These are phyloP conservation scores for Pseudogymnoascus sp. DNA, from an alignment of 2,329 filamentous ascomycete genomes.

Conservation along the genomic window DNA sequence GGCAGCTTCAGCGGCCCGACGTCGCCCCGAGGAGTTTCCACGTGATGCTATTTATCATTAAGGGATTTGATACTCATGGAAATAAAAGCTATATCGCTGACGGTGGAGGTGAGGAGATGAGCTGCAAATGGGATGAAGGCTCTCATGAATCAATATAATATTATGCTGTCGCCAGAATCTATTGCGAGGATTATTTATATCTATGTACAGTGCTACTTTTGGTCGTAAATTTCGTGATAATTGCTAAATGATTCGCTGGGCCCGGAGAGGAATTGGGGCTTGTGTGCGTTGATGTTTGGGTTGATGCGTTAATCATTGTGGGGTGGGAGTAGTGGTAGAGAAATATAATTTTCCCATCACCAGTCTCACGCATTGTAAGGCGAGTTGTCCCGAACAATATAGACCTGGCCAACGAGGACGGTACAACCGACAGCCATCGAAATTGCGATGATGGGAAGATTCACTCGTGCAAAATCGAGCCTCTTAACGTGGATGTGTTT, in stretches of 20 bases:
- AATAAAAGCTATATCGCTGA: no score
- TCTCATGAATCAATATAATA: not conserved
- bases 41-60: not conserved
- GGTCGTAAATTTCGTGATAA: not conserved
- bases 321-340: not conserved
- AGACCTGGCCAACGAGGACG: conserved; percentile 55
- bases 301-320: not conserved
- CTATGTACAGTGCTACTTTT: not conserved
- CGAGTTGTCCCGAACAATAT: conserved; percentile 40
- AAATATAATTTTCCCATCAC: not conserved
- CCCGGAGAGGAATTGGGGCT: not conserved
- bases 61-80: not conserved
- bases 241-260: not conserved
- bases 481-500: conserved; percentile 59
- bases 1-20: not conserved
- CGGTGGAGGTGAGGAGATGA: not conserved
- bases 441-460: conserved; percentile 62
- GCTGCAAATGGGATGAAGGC: not conserved
- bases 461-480: conserved; percentile 59
- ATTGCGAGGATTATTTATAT: not conserved
- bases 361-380: conserved; percentile 20
- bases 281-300: not conserved
- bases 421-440: conserved; percentile 55
- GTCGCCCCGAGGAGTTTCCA: not conserved
- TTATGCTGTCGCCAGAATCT: not conserved